Conservation (phyloP, 345 rosid species). For the Citrus sp. region DNA sequence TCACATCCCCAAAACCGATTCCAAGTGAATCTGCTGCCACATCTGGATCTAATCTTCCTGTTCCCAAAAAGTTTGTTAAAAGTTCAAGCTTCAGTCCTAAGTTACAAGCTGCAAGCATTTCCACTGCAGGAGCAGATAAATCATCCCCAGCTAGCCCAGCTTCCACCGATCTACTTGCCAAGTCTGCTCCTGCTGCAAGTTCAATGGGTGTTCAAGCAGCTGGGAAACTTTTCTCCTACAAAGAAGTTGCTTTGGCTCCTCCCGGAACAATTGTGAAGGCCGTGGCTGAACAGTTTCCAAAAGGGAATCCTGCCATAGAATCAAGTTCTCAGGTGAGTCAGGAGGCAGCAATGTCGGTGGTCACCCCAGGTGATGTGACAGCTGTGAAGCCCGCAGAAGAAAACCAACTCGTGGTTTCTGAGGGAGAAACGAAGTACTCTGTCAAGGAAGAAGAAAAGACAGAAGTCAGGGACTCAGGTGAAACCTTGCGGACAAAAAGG, state of each 20-base stretch:
- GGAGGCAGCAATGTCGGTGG: constrained; percentile 31
- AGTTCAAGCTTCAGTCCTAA: constrained; percentile 78
- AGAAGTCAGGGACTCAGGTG: constrained; percentile 21
- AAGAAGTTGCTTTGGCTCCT: constrained; percentile 97
- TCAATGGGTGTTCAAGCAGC: constrained; percentile 65
- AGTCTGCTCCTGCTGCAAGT: constrained; percentile 41
- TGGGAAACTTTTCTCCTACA: constrained; percentile 92
- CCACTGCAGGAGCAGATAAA: constrained; percentile 48
- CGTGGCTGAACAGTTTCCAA: constrained; percentile 69
- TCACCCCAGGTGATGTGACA: constrained; percentile 28
- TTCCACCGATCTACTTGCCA: constrained; percentile 48
- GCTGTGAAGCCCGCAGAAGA: constrained; percentile 31
- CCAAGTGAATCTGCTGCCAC: constrained; percentile 48
- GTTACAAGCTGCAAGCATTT: constrained; percentile 29
- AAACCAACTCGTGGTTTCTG: constrained; percentile 22
- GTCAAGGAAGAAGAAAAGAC: constrained; percentile 28
- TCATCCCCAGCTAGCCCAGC: constrained; percentile 52
- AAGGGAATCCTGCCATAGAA: constrained; percentile 37
- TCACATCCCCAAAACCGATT: constrained; percentile 53
- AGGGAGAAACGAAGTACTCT: constrained; percentile 25
- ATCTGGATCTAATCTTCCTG: constrained; percentile 40
- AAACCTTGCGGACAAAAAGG: constrained; percentile 26
- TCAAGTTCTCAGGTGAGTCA: constrained; percentile 26
- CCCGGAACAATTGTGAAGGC: constrained; percentile 94
- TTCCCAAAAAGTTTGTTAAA: constrained; percentile 55